phyloP scores from a whole-genome alignment of 164 flowering plant genomes.

The Houttuynia cordata region DNA sequence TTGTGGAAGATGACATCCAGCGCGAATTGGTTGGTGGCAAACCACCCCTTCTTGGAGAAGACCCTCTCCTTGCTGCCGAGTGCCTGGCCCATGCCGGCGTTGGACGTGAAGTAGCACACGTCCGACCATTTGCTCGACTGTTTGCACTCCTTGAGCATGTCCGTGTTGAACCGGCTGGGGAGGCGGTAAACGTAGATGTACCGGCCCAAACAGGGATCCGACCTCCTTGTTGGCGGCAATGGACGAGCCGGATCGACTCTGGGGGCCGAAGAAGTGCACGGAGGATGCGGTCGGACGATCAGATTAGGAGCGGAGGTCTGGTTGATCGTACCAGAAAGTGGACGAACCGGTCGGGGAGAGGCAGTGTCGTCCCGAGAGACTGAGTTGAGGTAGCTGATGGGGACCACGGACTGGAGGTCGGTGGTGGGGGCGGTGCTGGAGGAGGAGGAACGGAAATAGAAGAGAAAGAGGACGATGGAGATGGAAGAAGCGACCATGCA shows the following conservation, averaged over 20 bases:
- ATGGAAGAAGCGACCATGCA: neutral
- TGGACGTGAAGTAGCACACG: conserved; percentile 43
- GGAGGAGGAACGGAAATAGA: neutral
- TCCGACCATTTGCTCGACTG: conserved; percentile 35
- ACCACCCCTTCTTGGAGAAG: conserved; percentile 47
- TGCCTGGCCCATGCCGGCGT: conserved; percentile 47
- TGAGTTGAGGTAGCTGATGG: neutral
- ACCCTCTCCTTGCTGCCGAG: conserved; percentile 25
- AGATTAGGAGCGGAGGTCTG: neutral
- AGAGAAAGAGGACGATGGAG: neutral
- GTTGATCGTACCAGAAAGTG: neutral
- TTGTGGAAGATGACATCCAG: conserved; percentile 59
- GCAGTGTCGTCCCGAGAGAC: neutral
- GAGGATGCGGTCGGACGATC: neutral
- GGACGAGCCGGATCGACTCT: neutral
- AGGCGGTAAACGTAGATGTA: conserved; percentile 48
- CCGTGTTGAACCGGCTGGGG: conserved; percentile 44
- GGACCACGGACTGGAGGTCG: neutral
- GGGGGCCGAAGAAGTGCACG: neutral
- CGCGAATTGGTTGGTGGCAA: conserved; percentile 51
- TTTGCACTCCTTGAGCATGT: conserved; percentile 41
- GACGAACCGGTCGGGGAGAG: neutral
- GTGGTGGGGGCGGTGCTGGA: neutral
- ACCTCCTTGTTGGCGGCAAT: too few relatives aligned
- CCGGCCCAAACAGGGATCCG: conserved; percentile 35